Percentiles rank a stretch among this genome's conserved stretches.
These are phyloP conservation scores for Penicillium capsulatum DNA, from an alignment of 2,329 filamentous ascomycete species.

Conservation along the genomic window DNA sequence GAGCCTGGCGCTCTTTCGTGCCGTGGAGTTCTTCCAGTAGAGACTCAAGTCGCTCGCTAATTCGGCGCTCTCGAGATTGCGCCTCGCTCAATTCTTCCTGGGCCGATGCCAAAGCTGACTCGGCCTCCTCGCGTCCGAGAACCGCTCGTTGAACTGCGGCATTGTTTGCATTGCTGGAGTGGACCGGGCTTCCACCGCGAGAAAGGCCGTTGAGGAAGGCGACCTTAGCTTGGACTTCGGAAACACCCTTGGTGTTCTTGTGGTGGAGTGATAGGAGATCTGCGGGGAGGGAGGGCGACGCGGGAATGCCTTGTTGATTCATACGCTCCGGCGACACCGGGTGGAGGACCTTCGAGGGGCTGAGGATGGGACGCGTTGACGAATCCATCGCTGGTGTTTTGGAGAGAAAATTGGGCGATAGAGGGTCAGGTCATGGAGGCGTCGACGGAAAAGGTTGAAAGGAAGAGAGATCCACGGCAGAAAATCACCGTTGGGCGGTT, in stretches of 20 bases:
- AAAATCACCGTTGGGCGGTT: constrained; percentile 22
- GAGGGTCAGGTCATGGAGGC: constrained; percentile 18
- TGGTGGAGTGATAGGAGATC: constrained; percentile 36
- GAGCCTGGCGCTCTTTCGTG: constrained; percentile 49
- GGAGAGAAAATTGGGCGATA: constrained; percentile 2
- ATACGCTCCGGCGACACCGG: constrained; percentile 48
- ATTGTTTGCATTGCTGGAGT: constrained; percentile 36
- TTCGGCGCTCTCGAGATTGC: constrained; percentile 41
- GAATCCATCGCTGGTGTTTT: constrained; percentile 32
- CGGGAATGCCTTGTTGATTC: constrained; percentile 44
- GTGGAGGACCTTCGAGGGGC: constrained; percentile 38
- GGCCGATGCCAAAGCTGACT: constrained; percentile 34
- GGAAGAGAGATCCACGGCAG: constrained; percentile 8
- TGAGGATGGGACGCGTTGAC: constrained; percentile 31
- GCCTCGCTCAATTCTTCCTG: constrained; percentile 40
- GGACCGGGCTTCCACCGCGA: constrained; percentile 30
- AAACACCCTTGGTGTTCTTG: constrained; percentile 35
- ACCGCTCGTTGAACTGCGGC: constrained; percentile 45
- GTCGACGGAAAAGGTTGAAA: constrained; percentile 6
- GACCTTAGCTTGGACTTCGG: constrained; percentile 48
- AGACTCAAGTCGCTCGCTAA: constrained; percentile 44
- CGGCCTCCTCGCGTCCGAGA: constrained; percentile 46
- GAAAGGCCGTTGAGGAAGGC: constrained; percentile 48
- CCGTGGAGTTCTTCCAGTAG: constrained; percentile 51
- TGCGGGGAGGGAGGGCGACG: constrained; percentile 38